Conservation (phyloP, 441 rosid species). For the Syzygium syzygioides region DNA sequence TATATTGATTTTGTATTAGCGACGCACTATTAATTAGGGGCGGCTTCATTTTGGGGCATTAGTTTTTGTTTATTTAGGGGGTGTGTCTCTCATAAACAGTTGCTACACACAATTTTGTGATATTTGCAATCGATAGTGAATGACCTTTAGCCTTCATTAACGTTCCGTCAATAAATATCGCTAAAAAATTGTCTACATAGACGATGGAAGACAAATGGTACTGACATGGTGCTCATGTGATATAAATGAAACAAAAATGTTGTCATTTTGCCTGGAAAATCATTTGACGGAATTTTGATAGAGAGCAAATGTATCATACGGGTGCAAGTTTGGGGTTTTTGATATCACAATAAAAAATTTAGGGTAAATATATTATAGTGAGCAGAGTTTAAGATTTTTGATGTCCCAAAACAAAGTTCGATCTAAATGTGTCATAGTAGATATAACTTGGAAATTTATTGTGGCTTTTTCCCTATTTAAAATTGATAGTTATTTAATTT, state of each 20-base stretch:
- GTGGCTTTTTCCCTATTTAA: no score
- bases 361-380: accelerated
- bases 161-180: not conserved
- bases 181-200: not conserved
- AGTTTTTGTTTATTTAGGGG: not conserved
- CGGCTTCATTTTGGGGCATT: not conserved
- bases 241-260: not conserved
- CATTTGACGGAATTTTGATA: not conserved
- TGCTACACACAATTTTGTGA: not conserved
- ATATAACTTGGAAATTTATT: not conserved
- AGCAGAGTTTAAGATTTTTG: not conserved
- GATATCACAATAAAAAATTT: not conserved
- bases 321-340: not conserved
- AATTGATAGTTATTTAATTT: no score
- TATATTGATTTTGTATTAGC: not conserved
- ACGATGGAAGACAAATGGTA: not conserved
- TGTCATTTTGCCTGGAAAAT: not conserved
- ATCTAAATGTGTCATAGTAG: not conserved
- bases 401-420: not conserved
- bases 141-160: not conserved
- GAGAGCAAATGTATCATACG: not conserved
- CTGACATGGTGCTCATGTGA: not conserved
- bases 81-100: not conserved
- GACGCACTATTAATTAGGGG: not conserved
- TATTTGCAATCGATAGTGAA: not conserved